These are phyloP conservation scores for Porphyrellus cyaneotinctus DNA, from an alignment of 768 basidiomycete genomes.

Conservation along the genomic window DNA sequence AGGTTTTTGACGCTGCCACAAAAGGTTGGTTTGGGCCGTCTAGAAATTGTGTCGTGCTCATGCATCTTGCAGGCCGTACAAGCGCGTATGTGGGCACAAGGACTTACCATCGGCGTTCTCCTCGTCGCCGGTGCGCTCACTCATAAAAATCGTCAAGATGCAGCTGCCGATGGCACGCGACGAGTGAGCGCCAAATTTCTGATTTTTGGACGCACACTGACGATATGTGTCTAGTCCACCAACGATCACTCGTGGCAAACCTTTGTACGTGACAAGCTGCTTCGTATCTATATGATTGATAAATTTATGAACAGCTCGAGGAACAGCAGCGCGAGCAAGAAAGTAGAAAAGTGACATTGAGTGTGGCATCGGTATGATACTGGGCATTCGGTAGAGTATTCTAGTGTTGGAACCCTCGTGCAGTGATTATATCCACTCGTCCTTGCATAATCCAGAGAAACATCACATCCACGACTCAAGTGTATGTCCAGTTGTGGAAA, in stretches of 20 bases:
- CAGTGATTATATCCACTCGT: not conserved
- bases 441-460: no score
- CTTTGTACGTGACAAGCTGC: slow-evolving; percentile 19
- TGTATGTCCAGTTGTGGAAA: no score
- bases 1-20: slow-evolving; percentile 29
- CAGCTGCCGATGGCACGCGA: slow-evolving; percentile 25
- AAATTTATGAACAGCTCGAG: slow-evolving; percentile 18
- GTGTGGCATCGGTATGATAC: not conserved
- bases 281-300: not conserved
- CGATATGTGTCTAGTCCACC: slow-evolving; percentile 8
- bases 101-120: slow-evolving; percentile 70
- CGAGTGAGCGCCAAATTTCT: slow-evolving; percentile 11
- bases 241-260: slow-evolving; percentile 28
- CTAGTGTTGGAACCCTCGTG: not conserved
- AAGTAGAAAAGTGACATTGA: slow-evolving; percentile 11
- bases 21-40: slow-evolving; percentile 15
- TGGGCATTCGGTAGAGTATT: not conserved
- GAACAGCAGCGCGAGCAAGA: slow-evolving; percentile 27
- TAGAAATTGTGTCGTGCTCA: not conserved
- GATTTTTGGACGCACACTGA: not conserved
- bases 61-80: slow-evolving; percentile 62
- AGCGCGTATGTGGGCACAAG: slow-evolving; percentile 88
- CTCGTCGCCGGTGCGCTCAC: slow-evolving; percentile 68
- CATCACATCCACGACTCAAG: no score
- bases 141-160: slow-evolving; percentile 42